Evolutionary conservation across 2,329 filamentous ascomycete genomes (phyloP), one percentile per base, ranked within the genome.

Genomic region (Periconia sp.): DNA sequence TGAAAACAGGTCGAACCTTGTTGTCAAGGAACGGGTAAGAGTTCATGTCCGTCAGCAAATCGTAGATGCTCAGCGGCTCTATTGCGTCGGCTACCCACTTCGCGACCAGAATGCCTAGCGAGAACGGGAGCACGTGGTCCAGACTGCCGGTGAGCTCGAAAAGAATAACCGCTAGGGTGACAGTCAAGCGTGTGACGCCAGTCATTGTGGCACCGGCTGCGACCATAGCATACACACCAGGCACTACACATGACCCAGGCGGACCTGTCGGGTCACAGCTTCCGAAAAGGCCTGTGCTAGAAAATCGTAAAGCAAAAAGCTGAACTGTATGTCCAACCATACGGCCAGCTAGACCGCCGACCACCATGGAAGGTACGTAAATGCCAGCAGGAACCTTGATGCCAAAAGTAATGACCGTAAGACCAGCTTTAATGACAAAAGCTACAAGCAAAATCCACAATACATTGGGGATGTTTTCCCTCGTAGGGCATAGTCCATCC

Each of bases 81-180:
- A 99, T 85, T 3, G 92, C 92, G 74, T 97, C 94, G 0, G 94
- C 92, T 0, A 92, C 96, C 94, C 94, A 99, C 76, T 99, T 99
- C n/a, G 93, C 87, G 27, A 96, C 92, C 3, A 97, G 80, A 33
- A 99, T 91, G 0, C 91, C 89, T 9, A 99, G 78, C 0, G 92
- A 97, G 72, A 97, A 97, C 0, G 94, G 94, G 11, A 99, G 79
- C 3, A 99, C 94, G 65, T 97, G 95, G 71, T 97, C 91, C 46
- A 97, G 80, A 70, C 91, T 96, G 51, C 94, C 94, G 0, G 94
- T 99, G 35, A 99, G 80, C 73, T 99, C 94, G 63, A 99, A 97
- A 1, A 97, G 79, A 56, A 99, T 97, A 66, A 97, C 92, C 0
- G 92, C 92, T 9, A 99, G 80, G 0, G 94, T 97, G 19, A 99